Evolutionary conservation across 495 filamentous ascomycete genomes (phyloP).

Genomic region (Lasiosphaeria ovina): DNA sequence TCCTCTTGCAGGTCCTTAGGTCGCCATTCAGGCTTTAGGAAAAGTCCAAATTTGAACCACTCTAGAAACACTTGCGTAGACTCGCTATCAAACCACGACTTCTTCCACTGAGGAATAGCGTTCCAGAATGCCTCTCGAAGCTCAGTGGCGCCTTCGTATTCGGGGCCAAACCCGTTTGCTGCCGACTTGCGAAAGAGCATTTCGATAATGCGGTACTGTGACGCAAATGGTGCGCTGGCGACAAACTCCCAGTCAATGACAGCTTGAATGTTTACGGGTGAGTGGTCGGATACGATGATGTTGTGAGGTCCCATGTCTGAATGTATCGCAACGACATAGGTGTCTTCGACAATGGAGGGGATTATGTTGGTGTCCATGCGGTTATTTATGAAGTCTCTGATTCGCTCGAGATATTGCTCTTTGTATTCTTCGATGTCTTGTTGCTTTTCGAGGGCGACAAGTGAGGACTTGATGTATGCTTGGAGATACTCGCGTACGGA

Average conservation of each 20-base stretch:
- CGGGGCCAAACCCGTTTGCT: slow-evolving; percentile 8
- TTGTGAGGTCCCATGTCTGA: slow-evolving; percentile 27
- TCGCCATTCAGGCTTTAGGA: slow-evolving; percentile 9
- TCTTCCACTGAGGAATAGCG: slow-evolving; percentile 8
- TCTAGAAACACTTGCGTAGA: slow-evolving; percentile 2
- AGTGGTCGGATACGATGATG: slow-evolving; percentile 19
- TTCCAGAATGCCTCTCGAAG: slow-evolving; percentile 6
- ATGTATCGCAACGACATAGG: slow-evolving; percentile 25
- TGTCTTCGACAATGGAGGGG: slow-evolving; percentile 23
- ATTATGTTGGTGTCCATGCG: slow-evolving; percentile 14
- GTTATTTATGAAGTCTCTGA: slow-evolving; percentile 18
- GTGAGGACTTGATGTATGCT: slow-evolving; percentile 18
- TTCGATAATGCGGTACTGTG: slow-evolving; percentile 6
- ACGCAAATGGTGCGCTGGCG: slow-evolving; percentile 14
- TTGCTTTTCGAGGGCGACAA: slow-evolving; percentile 21
- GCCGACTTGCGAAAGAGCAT: slow-evolving; percentile 6
- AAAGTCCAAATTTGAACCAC: slow-evolving; percentile 10
- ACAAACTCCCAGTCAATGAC: slow-evolving; percentile 30
- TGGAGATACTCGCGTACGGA: slow-evolving; percentile 19
- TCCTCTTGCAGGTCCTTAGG: slow-evolving; percentile 2
- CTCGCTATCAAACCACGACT: slow-evolving; percentile 1
- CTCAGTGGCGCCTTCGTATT: slow-evolving; percentile 7
- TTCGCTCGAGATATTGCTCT: slow-evolving; percentile 14
- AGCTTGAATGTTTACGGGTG: slow-evolving; percentile 16
- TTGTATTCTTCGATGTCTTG: slow-evolving; percentile 29